Percentiles rank a stretch among this genome's conserved stretches.
Conservation (phyloP, 192 early-diverging fungal species). For the Linnemannia schmuckeri region DNA sequence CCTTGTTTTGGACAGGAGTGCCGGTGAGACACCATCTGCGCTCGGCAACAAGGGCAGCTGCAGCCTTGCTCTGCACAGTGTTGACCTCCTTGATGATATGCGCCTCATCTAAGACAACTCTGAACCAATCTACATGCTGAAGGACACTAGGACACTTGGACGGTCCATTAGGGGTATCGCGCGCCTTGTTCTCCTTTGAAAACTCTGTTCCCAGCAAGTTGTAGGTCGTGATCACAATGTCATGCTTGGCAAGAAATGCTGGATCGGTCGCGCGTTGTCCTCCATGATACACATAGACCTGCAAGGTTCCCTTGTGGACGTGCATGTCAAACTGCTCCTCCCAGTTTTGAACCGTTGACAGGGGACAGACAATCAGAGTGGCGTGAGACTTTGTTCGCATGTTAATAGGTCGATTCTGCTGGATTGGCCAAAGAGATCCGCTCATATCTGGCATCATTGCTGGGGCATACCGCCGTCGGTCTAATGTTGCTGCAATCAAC, state of each 20-base stretch:
- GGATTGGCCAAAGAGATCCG: neutral
- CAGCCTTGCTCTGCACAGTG: slow-evolving; percentile 82
- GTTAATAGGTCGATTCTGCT: neutral
- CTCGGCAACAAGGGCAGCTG: slow-evolving; percentile 73
- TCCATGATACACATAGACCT: slow-evolving; percentile 67
- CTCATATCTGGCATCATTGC: neutral
- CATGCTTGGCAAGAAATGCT: slow-evolving; percentile 31
- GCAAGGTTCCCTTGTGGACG: slow-evolving; percentile 43
- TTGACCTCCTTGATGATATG: slow-evolving; percentile 91
- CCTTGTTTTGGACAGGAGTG: slow-evolving; percentile 82
- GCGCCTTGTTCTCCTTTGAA: slow-evolving; percentile 48
- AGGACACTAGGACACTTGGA: slow-evolving; percentile 56
- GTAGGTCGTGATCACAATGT: slow-evolving; percentile 69
- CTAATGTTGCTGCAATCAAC: slow-evolving; percentile 63
- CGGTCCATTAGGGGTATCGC: slow-evolving; percentile 16
- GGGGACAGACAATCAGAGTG: slow-evolving; percentile 68
- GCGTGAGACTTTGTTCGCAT: slow-evolving; percentile 56
- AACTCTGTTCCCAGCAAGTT: slow-evolving; percentile 61
- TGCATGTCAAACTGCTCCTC: slow-evolving; percentile 61
- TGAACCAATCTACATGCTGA: slow-evolving; percentile 81
- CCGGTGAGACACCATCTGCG: slow-evolving; percentile 93
- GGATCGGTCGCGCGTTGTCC: slow-evolving; percentile 51
- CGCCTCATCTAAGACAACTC: slow-evolving; percentile 94
- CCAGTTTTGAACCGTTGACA: slow-evolving; percentile 68
- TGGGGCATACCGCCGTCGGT: slow-evolving; percentile 28